phyloP scores from a whole-genome alignment of 2,329 filamentous ascomycete species.

The Penicillium freii region DNA sequence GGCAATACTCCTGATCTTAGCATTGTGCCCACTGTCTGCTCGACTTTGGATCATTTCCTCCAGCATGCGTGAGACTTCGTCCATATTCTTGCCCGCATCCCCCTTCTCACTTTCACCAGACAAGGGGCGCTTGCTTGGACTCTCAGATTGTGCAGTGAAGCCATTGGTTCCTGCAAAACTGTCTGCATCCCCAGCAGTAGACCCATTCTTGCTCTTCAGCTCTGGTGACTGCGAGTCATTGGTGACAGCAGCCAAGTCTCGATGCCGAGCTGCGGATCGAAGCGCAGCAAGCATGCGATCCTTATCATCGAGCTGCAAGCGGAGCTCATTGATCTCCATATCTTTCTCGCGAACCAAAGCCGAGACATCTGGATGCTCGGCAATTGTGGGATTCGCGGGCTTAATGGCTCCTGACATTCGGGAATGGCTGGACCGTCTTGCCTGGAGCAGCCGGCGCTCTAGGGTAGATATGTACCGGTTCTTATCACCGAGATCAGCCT shows the following conservation, averaged over 20 bases:
- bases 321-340: conserved; percentile 85
- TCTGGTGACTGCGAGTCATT: conserved; percentile 37
- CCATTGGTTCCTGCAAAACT: conserved; percentile 12
- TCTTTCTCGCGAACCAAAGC: conserved; percentile 82
- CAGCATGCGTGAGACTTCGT: conserved; percentile 89
- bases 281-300: conserved; percentile 89
- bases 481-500: conserved; percentile 93
- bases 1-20: conserved; percentile 62
- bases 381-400: conserved; percentile 62
- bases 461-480: conserved; percentile 93
- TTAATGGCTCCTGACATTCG: conserved; percentile 73
- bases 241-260: conserved; percentile 71
- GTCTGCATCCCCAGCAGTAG: conserved; percentile 33
- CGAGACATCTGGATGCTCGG: conserved; percentile 74
- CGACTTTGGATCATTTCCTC: conserved; percentile 95
- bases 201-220: conserved; percentile 27
- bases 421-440: conserved; percentile 83
- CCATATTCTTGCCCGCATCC: conserved; percentile 64
- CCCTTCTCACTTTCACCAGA: conserved; percentile 35
- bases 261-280: conserved; percentile 77
- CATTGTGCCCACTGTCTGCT: conserved; percentile 71
- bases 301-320: conserved; percentile 86
- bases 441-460: conserved; percentile 88
- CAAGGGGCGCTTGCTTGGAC: conserved; percentile 33
- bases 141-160: conserved; percentile 24